Conservation (phyloP, 2,329 filamentous ascomycete genomes). For the Lachnellula subtilissima region DNA sequence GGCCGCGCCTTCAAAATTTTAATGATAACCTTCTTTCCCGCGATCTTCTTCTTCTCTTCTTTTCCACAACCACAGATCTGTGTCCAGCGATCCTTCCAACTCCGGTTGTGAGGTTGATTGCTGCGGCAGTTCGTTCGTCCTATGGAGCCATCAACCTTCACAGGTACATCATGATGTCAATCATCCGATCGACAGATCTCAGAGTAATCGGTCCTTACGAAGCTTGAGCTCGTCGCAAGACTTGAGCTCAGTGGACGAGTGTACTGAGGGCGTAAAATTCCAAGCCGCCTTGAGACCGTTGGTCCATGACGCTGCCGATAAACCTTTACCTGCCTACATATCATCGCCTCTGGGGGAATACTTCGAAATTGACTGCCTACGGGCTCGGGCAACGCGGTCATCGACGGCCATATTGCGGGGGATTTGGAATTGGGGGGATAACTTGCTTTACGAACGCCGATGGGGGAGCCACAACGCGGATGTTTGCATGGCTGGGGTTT, state of each 20-base stretch:
- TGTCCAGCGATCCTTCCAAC: slow-evolving; percentile 73
- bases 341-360: slow-evolving; percentile 2
- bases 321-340: slow-evolving; percentile 32
- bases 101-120: slow-evolving; percentile 70
- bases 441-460: too few species aligned
- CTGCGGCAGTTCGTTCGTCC: slow-evolving; percentile 78
- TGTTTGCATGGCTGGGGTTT: not conserved
- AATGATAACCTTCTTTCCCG: slow-evolving; percentile 14
- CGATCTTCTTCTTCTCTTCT: slow-evolving; percentile 32
- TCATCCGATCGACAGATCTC: slow-evolving; percentile 93
- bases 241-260: slow-evolving; percentile 62
- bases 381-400: not conserved
- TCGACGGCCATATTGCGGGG: slow-evolving; percentile 7
- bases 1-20: slow-evolving; percentile 9
- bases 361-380: not conserved
- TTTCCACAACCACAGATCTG: slow-evolving; percentile 65
- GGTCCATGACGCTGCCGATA: slow-evolving; percentile 82
- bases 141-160: slow-evolving; percentile 66
- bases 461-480: not conserved
- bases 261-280: slow-evolving; percentile 75
- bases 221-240: slow-evolving; percentile 64
- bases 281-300: slow-evolving; percentile 80
- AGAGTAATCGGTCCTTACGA: slow-evolving; percentile 64
- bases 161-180: slow-evolving; percentile 62
- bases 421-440: not conserved